phyloP scores from a whole-genome alignment of 805 yeast genomes.

The Metschnikowia santaceciliae region DNA sequence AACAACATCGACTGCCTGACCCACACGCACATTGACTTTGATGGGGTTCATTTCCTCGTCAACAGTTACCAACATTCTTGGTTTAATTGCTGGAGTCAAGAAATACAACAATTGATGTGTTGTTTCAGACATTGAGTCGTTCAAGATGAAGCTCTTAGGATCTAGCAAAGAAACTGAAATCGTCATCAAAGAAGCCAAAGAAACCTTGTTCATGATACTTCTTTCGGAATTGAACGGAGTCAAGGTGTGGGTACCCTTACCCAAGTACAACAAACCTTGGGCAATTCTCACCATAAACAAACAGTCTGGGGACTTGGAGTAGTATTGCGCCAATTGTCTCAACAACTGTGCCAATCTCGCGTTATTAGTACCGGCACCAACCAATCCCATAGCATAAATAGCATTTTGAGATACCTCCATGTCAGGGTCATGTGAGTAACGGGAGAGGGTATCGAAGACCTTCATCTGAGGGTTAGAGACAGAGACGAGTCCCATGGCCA shows the following conservation, averaged over 20 bases:
- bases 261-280: slow-evolving; percentile 91
- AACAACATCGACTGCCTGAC: slow-evolving; percentile 97
- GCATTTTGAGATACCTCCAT: slow-evolving; percentile 92
- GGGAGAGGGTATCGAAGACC: slow-evolving; percentile 91
- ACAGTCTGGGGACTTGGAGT: slow-evolving; percentile 84
- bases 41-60: slow-evolving; percentile 88
- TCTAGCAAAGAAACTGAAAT: slow-evolving; percentile 79
- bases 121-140: slow-evolving; percentile 46
- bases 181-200: slow-evolving; percentile 85
- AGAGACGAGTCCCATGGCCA: slow-evolving; percentile 95
- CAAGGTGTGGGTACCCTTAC: slow-evolving; percentile 90
- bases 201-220: slow-evolving; percentile 78
- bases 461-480: slow-evolving; percentile 95
- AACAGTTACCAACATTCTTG: slow-evolving; percentile 88
- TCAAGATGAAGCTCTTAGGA: slow-evolving; percentile 77
- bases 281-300: slow-evolving; percentile 90
- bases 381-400: slow-evolving; percentile 94
- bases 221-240: slow-evolving; percentile 89
- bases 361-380: slow-evolving; percentile 98
- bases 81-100: slow-evolving; percentile 83
- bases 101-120: slow-evolving; percentile 79
- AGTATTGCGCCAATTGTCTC: slow-evolving; percentile 92
- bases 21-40: slow-evolving; percentile 95
- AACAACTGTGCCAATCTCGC: slow-evolving; percentile 95
- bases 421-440: slow-evolving; percentile 95